A percentile compares a stretch with the other conserved stretches of the same genome.
phyloP scores from a whole-genome alignment of 2,329 filamentous ascomycete genomes.

The Hymenoscyphus linearis region DNA sequence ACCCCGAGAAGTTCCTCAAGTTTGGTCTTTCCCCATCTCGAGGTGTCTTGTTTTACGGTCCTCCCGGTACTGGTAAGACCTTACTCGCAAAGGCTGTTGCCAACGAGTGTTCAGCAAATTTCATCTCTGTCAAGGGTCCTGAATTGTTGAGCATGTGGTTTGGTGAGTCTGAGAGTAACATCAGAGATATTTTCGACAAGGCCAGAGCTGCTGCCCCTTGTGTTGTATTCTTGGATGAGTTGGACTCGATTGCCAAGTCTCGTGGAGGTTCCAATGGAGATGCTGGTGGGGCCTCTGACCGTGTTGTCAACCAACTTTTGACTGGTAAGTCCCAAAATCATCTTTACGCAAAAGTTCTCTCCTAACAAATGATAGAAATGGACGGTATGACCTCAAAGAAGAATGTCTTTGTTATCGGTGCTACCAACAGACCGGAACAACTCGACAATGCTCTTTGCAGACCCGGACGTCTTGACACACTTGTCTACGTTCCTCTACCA shows the following conservation, averaged over 20 bases:
- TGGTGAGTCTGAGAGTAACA: constrained; percentile 99
- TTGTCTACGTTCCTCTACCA: constrained; percentile 96
- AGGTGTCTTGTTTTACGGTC: constrained; percentile 97
- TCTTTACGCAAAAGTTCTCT: constrained; percentile 9
- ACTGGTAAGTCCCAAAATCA: constrained; percentile 60
- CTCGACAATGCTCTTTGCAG: constrained; percentile 96
- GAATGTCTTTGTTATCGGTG: constrained; percentile 99
- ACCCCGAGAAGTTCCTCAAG: constrained; percentile 99
- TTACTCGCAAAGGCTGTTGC: constrained; percentile 98
- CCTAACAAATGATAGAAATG: constrained; percentile 68
- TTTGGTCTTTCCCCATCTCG: constrained; percentile 96
- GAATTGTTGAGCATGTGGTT: constrained; percentile 99
- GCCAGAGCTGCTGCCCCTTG: constrained; percentile 96
- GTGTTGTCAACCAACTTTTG: constrained; percentile 98
- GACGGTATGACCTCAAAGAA: constrained; percentile 99
- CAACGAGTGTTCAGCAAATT: constrained; percentile 99
- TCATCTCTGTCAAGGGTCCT: constrained; percentile 98
- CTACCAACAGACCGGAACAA: constrained; percentile 97
- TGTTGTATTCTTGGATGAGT: constrained; percentile 96
- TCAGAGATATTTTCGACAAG: constrained; percentile 99
- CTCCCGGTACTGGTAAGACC: constrained; percentile 99
- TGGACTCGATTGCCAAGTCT: constrained; percentile 98
- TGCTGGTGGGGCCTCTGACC: constrained; percentile 95
- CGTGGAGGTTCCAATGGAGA: constrained; percentile 95
- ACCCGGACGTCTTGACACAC: constrained; percentile 95